A percentile compares a stretch with the other conserved stretches of the same genome.
These are phyloP conservation scores for Colletotrichum sp. DNA, from an alignment of 2,329 filamentous ascomycete species.

Conservation along the genomic window DNA sequence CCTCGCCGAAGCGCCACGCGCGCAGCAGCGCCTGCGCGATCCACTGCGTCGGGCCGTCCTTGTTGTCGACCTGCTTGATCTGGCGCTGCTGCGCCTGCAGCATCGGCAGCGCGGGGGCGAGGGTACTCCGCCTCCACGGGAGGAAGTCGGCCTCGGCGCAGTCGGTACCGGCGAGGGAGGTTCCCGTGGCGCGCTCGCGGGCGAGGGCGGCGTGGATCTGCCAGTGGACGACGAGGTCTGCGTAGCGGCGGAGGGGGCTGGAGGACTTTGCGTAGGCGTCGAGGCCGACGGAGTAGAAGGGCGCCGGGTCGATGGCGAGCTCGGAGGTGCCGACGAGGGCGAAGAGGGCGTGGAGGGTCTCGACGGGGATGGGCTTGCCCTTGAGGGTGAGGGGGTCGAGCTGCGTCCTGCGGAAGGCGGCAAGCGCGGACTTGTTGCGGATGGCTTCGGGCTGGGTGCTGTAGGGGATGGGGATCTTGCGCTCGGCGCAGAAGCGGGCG, in stretches of 20 bases:
- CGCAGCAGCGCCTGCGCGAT: conserved; percentile 65
- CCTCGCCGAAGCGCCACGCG: conserved; percentile 61
- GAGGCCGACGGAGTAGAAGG: conserved; percentile 62
- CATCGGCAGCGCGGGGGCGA: conserved; percentile 52
- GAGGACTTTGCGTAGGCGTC: conserved; percentile 69
- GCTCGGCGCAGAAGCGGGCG: conserved; percentile 63
- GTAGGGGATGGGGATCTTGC: conserved; percentile 65
- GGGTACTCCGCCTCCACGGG: conserved; percentile 47
- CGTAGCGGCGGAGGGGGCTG: conserved; percentile 69
- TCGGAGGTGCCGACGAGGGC: conserved; percentile 55
- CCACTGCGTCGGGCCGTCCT: conserved; percentile 56
- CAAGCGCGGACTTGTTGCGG: conserved; percentile 40
- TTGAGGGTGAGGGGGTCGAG: conserved; percentile 41
- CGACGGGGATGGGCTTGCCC: conserved; percentile 31
- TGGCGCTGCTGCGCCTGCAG: conserved; percentile 59
- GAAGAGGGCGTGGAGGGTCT: conserved; percentile 34
- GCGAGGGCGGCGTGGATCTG: conserved; percentile 66
- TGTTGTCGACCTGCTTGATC: conserved; percentile 46
- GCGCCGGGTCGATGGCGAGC: conserved; percentile 56
- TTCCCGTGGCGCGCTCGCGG: conserved; percentile 41
- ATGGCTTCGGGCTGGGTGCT: conserved; percentile 51
- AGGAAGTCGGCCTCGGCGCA: conserved; percentile 39
- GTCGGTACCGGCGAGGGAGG: conserved; percentile 24
- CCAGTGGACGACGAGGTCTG: conserved; percentile 69
- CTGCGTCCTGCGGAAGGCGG: conserved; percentile 39